Conservation (phyloP, 106 monocot species). For the Xerophyta viscosa region DNA sequence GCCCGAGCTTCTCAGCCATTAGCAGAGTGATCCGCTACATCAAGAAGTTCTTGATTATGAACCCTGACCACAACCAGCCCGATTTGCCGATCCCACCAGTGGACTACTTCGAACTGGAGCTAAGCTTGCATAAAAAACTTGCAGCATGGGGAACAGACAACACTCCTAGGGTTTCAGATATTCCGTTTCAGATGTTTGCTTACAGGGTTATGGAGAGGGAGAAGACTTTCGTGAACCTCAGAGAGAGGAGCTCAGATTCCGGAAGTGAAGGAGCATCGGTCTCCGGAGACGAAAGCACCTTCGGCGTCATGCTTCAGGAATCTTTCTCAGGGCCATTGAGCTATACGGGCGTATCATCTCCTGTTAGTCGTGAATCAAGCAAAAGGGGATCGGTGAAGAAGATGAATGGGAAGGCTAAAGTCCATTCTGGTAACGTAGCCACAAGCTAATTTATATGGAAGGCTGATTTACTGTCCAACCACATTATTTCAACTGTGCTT, state of each 20-base stretch:
- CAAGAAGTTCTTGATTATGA: constrained; percentile 58
- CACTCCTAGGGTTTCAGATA: constrained; percentile 13
- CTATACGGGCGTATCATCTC: constrained; percentile 9
- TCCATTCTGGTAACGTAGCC: constrained; percentile 8
- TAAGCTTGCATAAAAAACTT: constrained; percentile 34
- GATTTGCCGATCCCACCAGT: constrained; percentile 23
- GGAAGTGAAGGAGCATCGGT: constrained; percentile 21
- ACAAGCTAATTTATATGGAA: too few relatives aligned
- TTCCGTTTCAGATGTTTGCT: constrained; percentile 54
- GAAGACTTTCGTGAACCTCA: constrained; percentile 11
- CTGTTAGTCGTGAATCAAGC: constrained; percentile 3
- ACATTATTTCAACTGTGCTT: background rate
- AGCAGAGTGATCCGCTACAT: constrained; percentile 67
- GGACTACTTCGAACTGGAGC: constrained; percentile 70
- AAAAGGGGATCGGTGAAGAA: constrained; percentile 18
- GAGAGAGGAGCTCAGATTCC: constrained; percentile 30
- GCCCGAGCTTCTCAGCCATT: constrained; percentile 73
- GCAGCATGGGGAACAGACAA: constrained; percentile 16
- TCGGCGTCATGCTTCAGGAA: constrained; percentile 3
- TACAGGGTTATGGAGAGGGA: constrained; percentile 52
- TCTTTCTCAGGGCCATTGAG: constrained; percentile 4
- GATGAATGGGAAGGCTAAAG: constrained; percentile 5
- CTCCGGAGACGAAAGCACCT: constrained; percentile 18
- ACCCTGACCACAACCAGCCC: constrained; percentile 35
- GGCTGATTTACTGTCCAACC: background rate